Evolutionary conservation across 345 rosid species (phyloP).

Genomic region (Acer negundo): DNA sequence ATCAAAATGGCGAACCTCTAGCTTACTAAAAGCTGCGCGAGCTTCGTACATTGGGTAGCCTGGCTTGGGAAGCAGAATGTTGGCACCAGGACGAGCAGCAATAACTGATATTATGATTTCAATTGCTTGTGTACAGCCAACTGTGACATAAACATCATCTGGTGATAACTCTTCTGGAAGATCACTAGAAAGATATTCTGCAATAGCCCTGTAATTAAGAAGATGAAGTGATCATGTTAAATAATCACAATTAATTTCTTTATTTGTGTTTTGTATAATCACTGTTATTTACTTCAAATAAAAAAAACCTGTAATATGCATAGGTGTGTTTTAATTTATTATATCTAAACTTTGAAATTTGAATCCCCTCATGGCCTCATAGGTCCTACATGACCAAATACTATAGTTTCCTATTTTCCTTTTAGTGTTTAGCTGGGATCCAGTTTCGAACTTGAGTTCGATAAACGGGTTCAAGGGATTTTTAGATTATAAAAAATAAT

Average conservation of each 20-base stretch:
- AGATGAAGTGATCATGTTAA: not conserved
- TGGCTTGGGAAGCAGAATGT: slow-evolving; percentile 38
- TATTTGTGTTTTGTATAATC: too few species aligned
- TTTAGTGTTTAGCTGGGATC: too few species aligned
- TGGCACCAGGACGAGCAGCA: slow-evolving; percentile 32
- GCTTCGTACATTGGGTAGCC: slow-evolving; percentile 36
- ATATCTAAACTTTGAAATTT: too few species aligned
- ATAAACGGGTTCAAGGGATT: too few species aligned
- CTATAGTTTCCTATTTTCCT: too few species aligned
- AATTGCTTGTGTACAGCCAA: slow-evolving; percentile 35
- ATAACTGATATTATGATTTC: slow-evolving; percentile 28
- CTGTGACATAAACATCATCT: slow-evolving; percentile 34
- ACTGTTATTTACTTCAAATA: too few species aligned
- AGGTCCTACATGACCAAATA: too few species aligned
- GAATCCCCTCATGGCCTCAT: too few species aligned
- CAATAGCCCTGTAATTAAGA: slow-evolving; percentile 32
- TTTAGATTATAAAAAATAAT: too few species aligned
- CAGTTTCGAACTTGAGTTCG: too few species aligned
- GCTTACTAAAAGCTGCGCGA: slow-evolving; percentile 2
- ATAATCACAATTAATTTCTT: not conserved
- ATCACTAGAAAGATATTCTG: slow-evolving; percentile 29
- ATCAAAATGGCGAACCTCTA: slow-evolving; percentile 35
- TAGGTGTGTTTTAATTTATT: too few species aligned
- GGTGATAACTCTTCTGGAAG: slow-evolving; percentile 30
- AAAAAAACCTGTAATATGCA: too few species aligned